A percentile compares a stretch with the other conserved stretches of the same genome.
These are phyloP conservation scores for Candida ulmi DNA, from an alignment of 805 yeast genomes.

Conservation along the genomic window DNA sequence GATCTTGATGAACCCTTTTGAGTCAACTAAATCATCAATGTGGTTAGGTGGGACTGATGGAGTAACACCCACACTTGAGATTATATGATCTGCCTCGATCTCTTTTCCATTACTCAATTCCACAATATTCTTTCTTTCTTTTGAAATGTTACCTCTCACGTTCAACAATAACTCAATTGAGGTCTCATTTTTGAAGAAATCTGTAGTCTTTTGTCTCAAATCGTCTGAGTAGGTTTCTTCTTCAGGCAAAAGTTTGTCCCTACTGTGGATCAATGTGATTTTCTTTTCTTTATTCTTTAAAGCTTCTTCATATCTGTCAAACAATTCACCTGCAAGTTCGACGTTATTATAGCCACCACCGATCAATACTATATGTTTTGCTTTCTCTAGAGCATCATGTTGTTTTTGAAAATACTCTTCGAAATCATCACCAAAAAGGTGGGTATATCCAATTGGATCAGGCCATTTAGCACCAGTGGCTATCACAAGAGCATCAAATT, in stretches of 20 bases:
- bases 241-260: slow-evolving; percentile 10
- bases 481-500: slow-evolving; percentile 22
- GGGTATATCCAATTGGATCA: slow-evolving; percentile 20
- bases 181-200: slow-evolving; percentile 2
- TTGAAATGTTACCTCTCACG: slow-evolving; percentile 3
- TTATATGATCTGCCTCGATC: slow-evolving; percentile 5
- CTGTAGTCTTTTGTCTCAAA: slow-evolving; percentile 9
- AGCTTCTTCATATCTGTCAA: slow-evolving; percentile 11
- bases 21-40: slow-evolving; percentile 1
- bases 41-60: slow-evolving; percentile 10
- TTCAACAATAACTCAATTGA: slow-evolving; percentile 9
- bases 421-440: slow-evolving; percentile 11
- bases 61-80: slow-evolving; percentile 4
- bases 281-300: slow-evolving; percentile 15
- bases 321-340: slow-evolving; percentile 26
- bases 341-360: slow-evolving; percentile 27
- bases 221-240: slow-evolving; percentile 6
- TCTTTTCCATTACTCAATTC: not conserved
- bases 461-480: slow-evolving; percentile 28
- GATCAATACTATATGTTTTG: slow-evolving; percentile 22
- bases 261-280: slow-evolving; percentile 21
- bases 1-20: slow-evolving; percentile 7
- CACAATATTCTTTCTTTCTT: slow-evolving; percentile 1
- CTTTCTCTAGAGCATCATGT: slow-evolving; percentile 12
- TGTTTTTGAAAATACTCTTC: slow-evolving; percentile 10